Conservation (phyloP, 495 filamentous ascomycete genomes). For the Aspergillus diversus region DNA sequence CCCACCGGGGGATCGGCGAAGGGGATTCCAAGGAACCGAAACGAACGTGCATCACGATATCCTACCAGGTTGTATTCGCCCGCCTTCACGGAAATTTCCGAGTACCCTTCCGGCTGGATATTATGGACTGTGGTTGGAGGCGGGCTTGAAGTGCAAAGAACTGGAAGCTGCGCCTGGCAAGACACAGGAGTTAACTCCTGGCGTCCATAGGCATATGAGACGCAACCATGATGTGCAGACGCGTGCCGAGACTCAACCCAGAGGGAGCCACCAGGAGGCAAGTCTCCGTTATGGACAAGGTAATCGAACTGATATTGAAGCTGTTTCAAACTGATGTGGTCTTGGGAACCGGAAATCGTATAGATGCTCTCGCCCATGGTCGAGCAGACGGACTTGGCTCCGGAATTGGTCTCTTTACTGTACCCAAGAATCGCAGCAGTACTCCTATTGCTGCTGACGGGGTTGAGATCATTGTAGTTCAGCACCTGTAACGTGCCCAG, state of each 20-base stretch:
- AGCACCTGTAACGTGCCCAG: constrained; percentile 25
- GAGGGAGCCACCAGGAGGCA: constrained; percentile 15
- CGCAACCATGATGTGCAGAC: constrained; percentile 6
- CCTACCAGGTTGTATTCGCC: constrained; percentile 36
- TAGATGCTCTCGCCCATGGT: constrained; percentile 29
- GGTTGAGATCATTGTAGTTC: constrained; percentile 33
- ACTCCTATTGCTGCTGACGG: constrained; percentile 27
- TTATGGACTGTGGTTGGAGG: constrained; percentile 29
- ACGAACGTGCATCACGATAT: constrained; percentile 56
- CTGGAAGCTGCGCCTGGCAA: constrained; percentile 22
- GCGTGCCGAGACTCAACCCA: constrained; percentile 16
- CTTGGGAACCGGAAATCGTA: neutral
- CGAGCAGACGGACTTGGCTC: constrained; percentile 21
- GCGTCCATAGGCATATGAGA: constrained; percentile 18
- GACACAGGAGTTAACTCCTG: constrained; percentile 10
- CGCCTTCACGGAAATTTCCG: constrained; percentile 36
- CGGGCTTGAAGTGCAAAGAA: constrained; percentile 30
- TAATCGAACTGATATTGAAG: constrained; percentile 31
- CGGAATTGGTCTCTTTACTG: constrained; percentile 10
- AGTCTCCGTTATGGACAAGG: constrained; percentile 19
- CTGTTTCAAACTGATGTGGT: constrained; percentile 18
- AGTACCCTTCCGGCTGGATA: constrained; percentile 15
- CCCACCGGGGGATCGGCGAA: constrained; percentile 49
- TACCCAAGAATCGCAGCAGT: constrained; percentile 28
- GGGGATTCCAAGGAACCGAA: constrained; percentile 56